Percentiles rank a stretch among this genome's conserved stretches.
Conservation (phyloP, 176 grass and related monocot species). For the Luzula sylvatica region DNA sequence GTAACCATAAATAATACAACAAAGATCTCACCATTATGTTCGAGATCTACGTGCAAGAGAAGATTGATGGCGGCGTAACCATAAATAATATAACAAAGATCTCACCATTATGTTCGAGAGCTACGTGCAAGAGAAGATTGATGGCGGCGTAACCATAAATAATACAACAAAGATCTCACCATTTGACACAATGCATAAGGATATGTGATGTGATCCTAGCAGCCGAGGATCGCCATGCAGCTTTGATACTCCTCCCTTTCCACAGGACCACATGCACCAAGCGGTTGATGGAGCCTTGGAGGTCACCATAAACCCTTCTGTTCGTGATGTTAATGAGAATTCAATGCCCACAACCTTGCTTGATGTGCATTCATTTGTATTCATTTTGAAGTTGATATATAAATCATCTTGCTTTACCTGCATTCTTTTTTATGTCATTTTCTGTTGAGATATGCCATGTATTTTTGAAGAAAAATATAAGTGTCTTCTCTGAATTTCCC, state of each 20-base stretch:
- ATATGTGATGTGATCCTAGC: slow-evolving; percentile 45
- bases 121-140: too few species aligned
- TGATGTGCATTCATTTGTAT: slow-evolving; percentile 58
- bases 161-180: too few species aligned
- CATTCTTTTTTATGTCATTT: neutral
- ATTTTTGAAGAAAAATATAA: too few species aligned
- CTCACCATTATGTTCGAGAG: slow-evolving; percentile 27
- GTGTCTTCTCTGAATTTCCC: too few species aligned
- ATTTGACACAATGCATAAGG: slow-evolving; percentile 57
- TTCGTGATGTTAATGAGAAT: slow-evolving; percentile 37
- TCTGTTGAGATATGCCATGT: too few species aligned
- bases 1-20: too few species aligned
- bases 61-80: too few species aligned
- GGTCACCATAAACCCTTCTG: slow-evolving; percentile 25
- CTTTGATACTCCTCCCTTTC: slow-evolving; percentile 67
- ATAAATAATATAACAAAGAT: too few species aligned
- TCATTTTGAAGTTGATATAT: too few species aligned
- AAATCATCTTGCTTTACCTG: neutral
- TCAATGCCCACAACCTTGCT: slow-evolving; percentile 25
- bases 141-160: too few species aligned
- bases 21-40: slow-evolving; percentile 9
- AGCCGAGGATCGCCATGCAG: slow-evolving; percentile 46
- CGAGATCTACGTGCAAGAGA: too few species aligned
- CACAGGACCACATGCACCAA: slow-evolving; percentile 83
- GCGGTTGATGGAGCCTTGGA: slow-evolving; percentile 52